Evolutionary conservation across 73 alveolate genomes (phyloP).

Genomic region (Paramecium biaurelia): DNA sequence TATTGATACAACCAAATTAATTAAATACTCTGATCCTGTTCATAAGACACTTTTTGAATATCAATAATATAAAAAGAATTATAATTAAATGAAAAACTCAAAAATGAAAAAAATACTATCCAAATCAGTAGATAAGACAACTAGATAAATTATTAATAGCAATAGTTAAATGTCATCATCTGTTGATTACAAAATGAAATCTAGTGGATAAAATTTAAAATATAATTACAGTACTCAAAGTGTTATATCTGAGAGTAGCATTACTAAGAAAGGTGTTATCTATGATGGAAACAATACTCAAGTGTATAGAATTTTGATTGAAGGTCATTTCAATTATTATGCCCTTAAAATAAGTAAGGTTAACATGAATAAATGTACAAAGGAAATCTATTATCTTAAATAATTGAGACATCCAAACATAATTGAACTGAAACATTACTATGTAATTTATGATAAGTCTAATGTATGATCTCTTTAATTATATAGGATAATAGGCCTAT

Average conservation of each 20-base stretch:
- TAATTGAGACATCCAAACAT: slow-evolving; percentile 49
- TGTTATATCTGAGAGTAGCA: background rate
- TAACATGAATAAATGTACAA: background rate
- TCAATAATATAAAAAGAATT: slow-evolving; percentile 7
- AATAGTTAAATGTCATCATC: slow-evolving; percentile 2
- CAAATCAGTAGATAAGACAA: background rate
- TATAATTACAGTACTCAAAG: background rate
- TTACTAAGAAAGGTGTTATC: background rate
- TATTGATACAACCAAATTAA: background rate
- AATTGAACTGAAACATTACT: slow-evolving; percentile 8
- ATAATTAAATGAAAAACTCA: background rate
- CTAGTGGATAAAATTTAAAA: background rate
- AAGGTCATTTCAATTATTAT: slow-evolving; percentile 50
- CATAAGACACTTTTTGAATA: slow-evolving; percentile 22
- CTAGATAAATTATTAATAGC: background rate
- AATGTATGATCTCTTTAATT: background rate
- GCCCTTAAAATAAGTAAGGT: slow-evolving; percentile 32
- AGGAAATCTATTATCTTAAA: slow-evolving; percentile 19
- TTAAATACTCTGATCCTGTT: background rate
- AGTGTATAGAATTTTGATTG: background rate
- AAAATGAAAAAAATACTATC: background rate
- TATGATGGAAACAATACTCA: slow-evolving; percentile 13
- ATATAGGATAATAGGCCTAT: background rate
- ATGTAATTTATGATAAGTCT: background rate
- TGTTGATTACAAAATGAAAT: slow-evolving; percentile 24